Base-by-base conservation (phyloP, 805 yeast genomes). In the Cyberlindnera sargentensis region DNA sequence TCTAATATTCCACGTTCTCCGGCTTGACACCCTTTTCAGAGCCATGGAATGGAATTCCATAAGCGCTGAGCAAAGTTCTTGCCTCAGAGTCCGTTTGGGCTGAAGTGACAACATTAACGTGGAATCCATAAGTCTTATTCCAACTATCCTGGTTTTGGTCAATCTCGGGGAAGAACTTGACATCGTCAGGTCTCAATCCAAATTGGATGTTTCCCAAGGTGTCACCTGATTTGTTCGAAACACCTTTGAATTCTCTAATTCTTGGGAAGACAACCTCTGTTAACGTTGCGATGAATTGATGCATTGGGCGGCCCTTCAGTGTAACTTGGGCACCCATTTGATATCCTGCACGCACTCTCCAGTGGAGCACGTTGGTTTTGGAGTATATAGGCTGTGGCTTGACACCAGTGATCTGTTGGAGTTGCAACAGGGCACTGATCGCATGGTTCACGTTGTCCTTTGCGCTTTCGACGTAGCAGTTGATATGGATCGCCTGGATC, bases 201-300 rank as follows among this genome's bases (percentile, higher is more conserved):
- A 93, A 81, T 8, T 93, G 75, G 46, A 95, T 75, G 62, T 87
- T 85, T 46, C 99, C 99, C 56, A 72, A 75, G 42, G 75, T 72
- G 63, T 90, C 97, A 47, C 98, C 99, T 4, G 89, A 69, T 37
- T 75, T 71, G 64, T 78, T 79, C 30, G 79, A 75, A 41, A 93
- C 71, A 40, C 97, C 97, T 51, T 71, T 69, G 65, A 85, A 93
- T 40, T 88, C 87, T 74, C 95, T 82, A 45, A 90, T 79, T 64
- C 96, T 78, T 38, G 99, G 99, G 55, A 93, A 73, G 20, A 93
- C 98, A 49, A 95, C 68, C 66, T 93, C 99, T 2, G 95, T 80
- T 54, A 93, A 68, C 1, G 98, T 91, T 6, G 84, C 64, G 46
- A 93, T 58, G 57, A 95, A 93, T 67, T 89, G 96, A 44, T 80